These are phyloP conservation scores for Mycena epipterygia DNA, from an alignment of 768 basidiomycete genomes.

Conservation along the genomic window DNA sequence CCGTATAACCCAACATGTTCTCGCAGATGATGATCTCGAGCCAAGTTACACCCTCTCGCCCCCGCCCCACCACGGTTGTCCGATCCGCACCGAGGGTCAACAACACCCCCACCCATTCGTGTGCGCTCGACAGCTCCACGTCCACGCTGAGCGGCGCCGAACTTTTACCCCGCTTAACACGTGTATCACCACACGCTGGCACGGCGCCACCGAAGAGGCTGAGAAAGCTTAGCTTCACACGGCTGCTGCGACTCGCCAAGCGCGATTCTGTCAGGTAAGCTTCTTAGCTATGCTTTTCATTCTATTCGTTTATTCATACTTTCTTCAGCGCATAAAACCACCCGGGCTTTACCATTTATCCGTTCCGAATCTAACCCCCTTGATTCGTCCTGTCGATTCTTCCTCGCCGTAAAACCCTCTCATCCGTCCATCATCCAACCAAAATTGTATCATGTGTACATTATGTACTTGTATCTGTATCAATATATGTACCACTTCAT, in stretches of 20 bases:
- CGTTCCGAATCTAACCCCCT: no score
- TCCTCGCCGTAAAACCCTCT: no score
- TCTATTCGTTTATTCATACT: no score
- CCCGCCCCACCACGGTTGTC: not conserved
- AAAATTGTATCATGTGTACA: no score
- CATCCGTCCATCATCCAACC: no score
- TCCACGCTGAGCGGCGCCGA: not conserved
- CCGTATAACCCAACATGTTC: not conserved
- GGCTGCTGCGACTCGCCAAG: not conserved
- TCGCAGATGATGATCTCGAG: not conserved
- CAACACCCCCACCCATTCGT: not conserved
- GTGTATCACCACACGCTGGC: not conserved
- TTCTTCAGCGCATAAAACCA: no score
- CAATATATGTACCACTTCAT: no score
- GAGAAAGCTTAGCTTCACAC: not conserved
- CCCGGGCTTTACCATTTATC: no score
- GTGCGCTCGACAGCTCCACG: not conserved
- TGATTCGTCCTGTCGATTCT: no score
- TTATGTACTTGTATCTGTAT: no score
- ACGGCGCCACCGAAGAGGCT: not conserved
- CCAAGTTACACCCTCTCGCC: not conserved
- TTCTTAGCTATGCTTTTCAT: no score
- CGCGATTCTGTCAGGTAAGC: no score
- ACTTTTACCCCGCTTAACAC: not conserved
- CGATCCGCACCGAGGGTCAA: not conserved